Percentiles rank a stretch among this genome's conserved stretches.
These are phyloP conservation scores for Nepenthes gracilis DNA, from an alignment of 148 eudicot species.

Conservation along the genomic window DNA sequence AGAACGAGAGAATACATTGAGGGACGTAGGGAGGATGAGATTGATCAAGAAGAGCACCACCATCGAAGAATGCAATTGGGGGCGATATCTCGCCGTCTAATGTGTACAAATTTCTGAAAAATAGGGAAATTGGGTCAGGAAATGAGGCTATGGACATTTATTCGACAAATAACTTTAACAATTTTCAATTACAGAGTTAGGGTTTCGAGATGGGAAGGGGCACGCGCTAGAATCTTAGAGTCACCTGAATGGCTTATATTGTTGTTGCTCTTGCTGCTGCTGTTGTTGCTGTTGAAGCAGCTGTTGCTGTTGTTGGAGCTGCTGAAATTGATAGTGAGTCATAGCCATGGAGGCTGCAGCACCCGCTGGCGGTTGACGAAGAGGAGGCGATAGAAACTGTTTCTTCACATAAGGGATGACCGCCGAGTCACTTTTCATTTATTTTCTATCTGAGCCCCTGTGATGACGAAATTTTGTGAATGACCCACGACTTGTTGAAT, in stretches of 20 bases:
- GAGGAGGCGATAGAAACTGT: no score
- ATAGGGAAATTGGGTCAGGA: neutral
- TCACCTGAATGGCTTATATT: slow-evolving; percentile 28
- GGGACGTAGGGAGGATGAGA: slow-evolving; percentile 48
- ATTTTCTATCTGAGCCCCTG: no score
- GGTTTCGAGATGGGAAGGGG: slow-evolving; percentile 5
- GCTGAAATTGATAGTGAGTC: slow-evolving; percentile 23
- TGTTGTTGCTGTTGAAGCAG: neutral
- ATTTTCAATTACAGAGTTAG: slow-evolving; percentile 6
- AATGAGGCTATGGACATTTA: neutral
- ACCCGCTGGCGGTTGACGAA: no score
- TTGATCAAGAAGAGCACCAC: slow-evolving; percentile 28
- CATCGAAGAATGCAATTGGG: slow-evolving; percentile 22
- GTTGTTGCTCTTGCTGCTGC: slow-evolving; percentile 15
- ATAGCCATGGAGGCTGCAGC: slow-evolving; percentile 19
- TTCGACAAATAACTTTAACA: neutral
- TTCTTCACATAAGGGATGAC: no score
- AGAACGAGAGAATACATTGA: slow-evolving; percentile 25
- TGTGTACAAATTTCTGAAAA: slow-evolving; percentile 29
- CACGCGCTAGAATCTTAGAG: neutral
- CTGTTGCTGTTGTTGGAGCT: slow-evolving; percentile 7
- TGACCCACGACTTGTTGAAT: no score
- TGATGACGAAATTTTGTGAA: no score
- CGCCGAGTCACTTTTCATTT: no score
- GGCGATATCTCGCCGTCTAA: slow-evolving; percentile 33